phyloP scores from a whole-genome alignment of 164 flowering plant species.

The grape (Vitis vinifera) region ASM3070453v1 NC_081815.1:3808001-3808500 shows the following conservation, averaged over 20 bases:
- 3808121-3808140: slow-evolving; percentile 54
- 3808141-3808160: slow-evolving; percentile 66
- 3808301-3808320: slow-evolving; percentile 98
- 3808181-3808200: slow-evolving; percentile 71
- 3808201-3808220: neutral
- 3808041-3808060: neutral
- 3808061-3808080: neutral
- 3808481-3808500: neutral
- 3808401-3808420: neutral
- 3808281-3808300: slow-evolving; percentile 95
- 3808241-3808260: neutral
- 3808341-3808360: slow-evolving; percentile 71
- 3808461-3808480: neutral
- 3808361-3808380: slow-evolving; percentile 34
- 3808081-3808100: slow-evolving; percentile 27
- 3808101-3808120: slow-evolving; percentile 69
- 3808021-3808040: neutral
- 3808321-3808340: slow-evolving; percentile 92
- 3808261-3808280: slow-evolving; percentile 52
- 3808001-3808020: neutral
- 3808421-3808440: neutral
- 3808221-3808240: slow-evolving; percentile 1
- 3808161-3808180: slow-evolving; percentile 74
- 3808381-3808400: neutral
- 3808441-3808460: neutral